Base-by-base conservation (phyloP, 2,329 filamentous ascomycete species). In the Diaporthe amygdali region DNA sequence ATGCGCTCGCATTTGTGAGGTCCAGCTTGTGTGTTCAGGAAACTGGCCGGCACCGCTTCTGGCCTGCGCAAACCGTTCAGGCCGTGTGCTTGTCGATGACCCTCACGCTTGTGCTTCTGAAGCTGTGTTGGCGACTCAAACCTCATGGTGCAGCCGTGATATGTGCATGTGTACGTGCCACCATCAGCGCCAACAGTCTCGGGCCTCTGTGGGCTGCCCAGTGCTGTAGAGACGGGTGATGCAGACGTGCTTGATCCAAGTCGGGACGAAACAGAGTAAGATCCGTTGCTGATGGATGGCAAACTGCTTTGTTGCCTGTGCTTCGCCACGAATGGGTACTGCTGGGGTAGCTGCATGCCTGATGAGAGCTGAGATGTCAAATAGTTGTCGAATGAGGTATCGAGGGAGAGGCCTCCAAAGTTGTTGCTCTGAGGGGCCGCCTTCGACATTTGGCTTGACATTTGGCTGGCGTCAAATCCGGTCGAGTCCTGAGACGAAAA, bases 151-250 rank as follows among this genome's bases (percentile, higher is more conserved):
- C 96, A 98, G 14, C 95, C 94, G 77, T 97, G 95, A 77, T 97
- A 97, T 0, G 95, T 98, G 82, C 96, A 99, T 1, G 95, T 97
- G 83, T 98, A 99, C 0, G 95, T 97, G 15, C 96, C 96, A 25
- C 91, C 89, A 75, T 97, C 94, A 0, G 94, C 93, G 20, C 86
- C 85, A 2, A 92, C 91, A 49, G 90, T 87, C 2, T 84, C 80
- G 0, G 94, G 94, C 46, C 87, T 84, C 77, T 86, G 75, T 66
- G 84, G 74, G 44, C 78, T 78, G 6, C 71, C 82, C 34, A 74
- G 76, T 72, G 67, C 77, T 54, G 32, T 41, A 1, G 77, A 81
- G 76, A 75, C 80, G 37, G 76, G 79, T 67, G 70, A 80, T 64
- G 79, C 83, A 1, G 82, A 84, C 15, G 85, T 83, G 3, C 81